phyloP scores from a whole-genome alignment of 2,329 filamentous ascomycete species.

The Apiospora saccharicola region DNA sequence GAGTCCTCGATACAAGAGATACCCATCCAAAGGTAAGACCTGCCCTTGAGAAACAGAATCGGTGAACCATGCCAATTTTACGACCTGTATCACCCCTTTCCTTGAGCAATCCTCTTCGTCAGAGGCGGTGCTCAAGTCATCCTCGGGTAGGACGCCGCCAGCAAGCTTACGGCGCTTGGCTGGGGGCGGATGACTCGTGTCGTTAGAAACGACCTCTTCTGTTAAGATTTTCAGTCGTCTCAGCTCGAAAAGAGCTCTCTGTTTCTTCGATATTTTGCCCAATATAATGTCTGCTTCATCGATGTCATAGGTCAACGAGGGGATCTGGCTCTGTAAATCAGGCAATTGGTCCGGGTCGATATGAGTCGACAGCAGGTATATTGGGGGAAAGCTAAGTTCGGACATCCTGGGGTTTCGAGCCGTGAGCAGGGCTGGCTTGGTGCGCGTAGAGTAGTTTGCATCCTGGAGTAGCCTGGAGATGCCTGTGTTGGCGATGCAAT shows the following conservation, averaged over 20 bases:
- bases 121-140: constrained; percentile 37
- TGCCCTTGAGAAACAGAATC: constrained; percentile 56
- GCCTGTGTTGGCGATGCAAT: neutral
- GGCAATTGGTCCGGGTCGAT: constrained; percentile 69
- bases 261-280: constrained; percentile 73
- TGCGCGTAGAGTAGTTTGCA: neutral
- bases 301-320: constrained; percentile 73
- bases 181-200: constrained; percentile 29
- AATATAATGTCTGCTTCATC: constrained; percentile 77
- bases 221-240: constrained; percentile 69
- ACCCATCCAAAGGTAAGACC: constrained; percentile 57
- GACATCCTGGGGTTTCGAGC: constrained; percentile 32
- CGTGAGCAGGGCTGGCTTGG: neutral
- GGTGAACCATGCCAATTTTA: constrained; percentile 66
- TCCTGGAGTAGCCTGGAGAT: neutral
- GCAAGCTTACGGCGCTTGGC: constrained; percentile 49
- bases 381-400: constrained; percentile 60
- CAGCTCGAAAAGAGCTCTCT: constrained; percentile 80
- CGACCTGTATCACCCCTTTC: constrained; percentile 53
- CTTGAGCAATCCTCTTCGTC: neutral
- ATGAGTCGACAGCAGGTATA: constrained; percentile 78
- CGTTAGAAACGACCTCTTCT: constrained; percentile 50
- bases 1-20: constrained; percentile 61
- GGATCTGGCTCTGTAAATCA: constrained; percentile 69
- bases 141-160: constrained; percentile 36